Conservation (phyloP, 2,329 filamentous ascomycete genomes). For the Beauveria rudraprayagi region DNA sequence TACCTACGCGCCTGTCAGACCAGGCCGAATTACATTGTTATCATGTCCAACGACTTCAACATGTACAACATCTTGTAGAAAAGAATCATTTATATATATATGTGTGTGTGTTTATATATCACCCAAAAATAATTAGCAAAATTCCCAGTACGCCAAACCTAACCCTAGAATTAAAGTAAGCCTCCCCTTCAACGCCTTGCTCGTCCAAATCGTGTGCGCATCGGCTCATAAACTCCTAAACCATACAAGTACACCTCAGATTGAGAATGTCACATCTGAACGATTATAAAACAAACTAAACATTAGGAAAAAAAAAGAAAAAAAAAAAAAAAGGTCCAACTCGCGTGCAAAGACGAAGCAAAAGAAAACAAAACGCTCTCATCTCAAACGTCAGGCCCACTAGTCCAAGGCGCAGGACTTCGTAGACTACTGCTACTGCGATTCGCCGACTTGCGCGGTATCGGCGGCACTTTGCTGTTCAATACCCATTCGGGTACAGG, state of each 20-base stretch:
- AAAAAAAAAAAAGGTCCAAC: neutral
- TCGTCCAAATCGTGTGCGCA: neutral
- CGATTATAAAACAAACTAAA: neutral
- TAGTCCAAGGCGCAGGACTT: neutral
- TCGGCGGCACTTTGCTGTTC: constrained; percentile 5
- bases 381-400: neutral
- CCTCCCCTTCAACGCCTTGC: neutral
- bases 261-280: neutral
- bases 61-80: neutral
- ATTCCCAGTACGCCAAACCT: neutral
- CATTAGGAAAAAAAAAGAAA: neutral
- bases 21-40: neutral
- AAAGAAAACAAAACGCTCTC: neutral
- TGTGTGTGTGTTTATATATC: neutral
- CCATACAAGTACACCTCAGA: constrained; percentile 1
- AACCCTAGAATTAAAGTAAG: neutral
- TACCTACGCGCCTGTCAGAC: neutral
- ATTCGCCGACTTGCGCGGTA: constrained; percentile 2
- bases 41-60: neutral
- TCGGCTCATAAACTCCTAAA: neutral
- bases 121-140: neutral
- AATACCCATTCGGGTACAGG: constrained; percentile 11
- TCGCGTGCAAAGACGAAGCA: neutral
- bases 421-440: neutral
- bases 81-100: neutral